Evolutionary conservation across 1,139 yeast species (phyloP), one percentile per base, ranked within the genome.

Genomic region (Eremothecium coryli): DNA sequence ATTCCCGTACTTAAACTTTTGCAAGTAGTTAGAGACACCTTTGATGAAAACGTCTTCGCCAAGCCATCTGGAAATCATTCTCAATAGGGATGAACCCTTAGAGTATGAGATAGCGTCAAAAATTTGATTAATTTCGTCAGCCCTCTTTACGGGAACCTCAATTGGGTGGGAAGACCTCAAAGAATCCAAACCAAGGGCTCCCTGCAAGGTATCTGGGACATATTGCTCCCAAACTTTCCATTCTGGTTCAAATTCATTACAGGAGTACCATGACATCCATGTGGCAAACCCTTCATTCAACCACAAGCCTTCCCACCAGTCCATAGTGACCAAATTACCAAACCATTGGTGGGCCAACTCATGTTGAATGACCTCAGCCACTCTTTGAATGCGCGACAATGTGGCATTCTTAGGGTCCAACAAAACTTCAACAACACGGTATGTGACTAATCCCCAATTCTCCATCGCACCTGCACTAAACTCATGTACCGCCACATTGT

Each of bases 241-340:
- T 52, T 80, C 86, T 14, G 94, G 94, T 62, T 70, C 77, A 53
- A 82, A 70, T 48, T 73, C 66, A 57, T 82, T 81, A 48, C 82
- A 73, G 3, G 93, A 82, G 49, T 73, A 70, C 76, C 82, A 81
- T 3, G 90, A 82, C 68, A 82, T 82, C 88, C 86, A 82, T 30
- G 95, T 84, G 31, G 95, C 95, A 53, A 82, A 84, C 18, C 94
- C 94, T 62, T 84, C 95, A 58, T 84, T 84, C 46, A 84, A 70
- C 93, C 94, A 84, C 44, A 84, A 70, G 41, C 82, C 93, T 58
- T 84, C 93, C 95, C 95, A 84, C 85, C 90, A 84, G 50, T 82
- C 82, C 95, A 84, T 84, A 42, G 95, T 84, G 40, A 82, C 94
- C 50, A 84, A 66, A 61, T 84, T 79, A 45, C 95, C 95, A 58